phyloP scores from a whole-genome alignment of 2,329 filamentous ascomycete species.

The Pseudopithomyces chartarum region DNA sequence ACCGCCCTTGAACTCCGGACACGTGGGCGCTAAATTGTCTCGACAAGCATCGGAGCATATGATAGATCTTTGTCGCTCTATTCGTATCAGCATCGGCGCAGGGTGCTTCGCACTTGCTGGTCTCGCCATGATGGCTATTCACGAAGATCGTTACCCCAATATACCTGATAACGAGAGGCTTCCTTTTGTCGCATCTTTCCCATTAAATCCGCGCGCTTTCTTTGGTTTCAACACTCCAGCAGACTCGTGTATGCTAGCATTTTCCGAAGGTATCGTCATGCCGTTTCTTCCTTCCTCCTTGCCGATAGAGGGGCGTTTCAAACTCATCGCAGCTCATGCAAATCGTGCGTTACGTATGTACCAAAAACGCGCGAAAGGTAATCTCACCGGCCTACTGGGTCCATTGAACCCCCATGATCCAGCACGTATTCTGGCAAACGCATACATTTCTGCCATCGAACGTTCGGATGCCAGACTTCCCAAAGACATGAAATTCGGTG shows the following conservation, averaged over 20 bases:
- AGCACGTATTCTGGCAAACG: slow-evolving; percentile 48
- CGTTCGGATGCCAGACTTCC: slow-evolving; percentile 44
- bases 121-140: slow-evolving; percentile 53
- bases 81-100: slow-evolving; percentile 48
- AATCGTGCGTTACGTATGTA: slow-evolving; percentile 51
- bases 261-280: slow-evolving; percentile 53
- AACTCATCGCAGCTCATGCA: slow-evolving; percentile 46
- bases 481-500: slow-evolving; percentile 20
- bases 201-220: slow-evolving; percentile 53
- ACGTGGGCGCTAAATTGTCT: slow-evolving; percentile 39
- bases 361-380: slow-evolving; percentile 47
- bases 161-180: slow-evolving; percentile 31
- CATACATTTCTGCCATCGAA: slow-evolving; percentile 50
- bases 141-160: slow-evolving; percentile 41
- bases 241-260: slow-evolving; percentile 54
- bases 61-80: slow-evolving; percentile 45
- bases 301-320: slow-evolving; percentile 44
- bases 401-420: slow-evolving; percentile 45
- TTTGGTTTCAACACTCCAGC: slow-evolving; percentile 46
- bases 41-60: slow-evolving; percentile 39
- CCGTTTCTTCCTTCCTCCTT: slow-evolving; percentile 47
- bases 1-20: slow-evolving; percentile 46
- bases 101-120: slow-evolving; percentile 54
- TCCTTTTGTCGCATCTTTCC: slow-evolving; percentile 53
- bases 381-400: slow-evolving; percentile 16